Percentiles rank a stretch among this genome's conserved stretches.
Conservation (phyloP, 2,329 filamentous ascomycete genomes). For the Aspergillus latus region DNA sequence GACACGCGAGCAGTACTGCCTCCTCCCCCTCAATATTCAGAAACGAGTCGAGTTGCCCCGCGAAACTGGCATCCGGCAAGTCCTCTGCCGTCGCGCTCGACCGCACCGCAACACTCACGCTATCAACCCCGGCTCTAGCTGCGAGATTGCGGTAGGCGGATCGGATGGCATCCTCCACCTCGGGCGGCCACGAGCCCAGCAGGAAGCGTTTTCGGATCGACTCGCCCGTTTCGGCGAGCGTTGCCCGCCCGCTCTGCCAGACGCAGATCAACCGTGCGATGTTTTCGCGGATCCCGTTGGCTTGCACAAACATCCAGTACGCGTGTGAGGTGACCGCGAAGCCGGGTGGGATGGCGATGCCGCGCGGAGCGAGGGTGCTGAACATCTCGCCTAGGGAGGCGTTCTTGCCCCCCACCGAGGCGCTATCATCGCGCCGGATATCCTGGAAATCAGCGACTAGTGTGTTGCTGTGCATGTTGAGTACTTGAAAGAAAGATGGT, state of each 20-base stretch:
- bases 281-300: conserved; percentile 33
- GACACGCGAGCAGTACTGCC: conserved; percentile 36
- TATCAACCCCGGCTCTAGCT: conserved; percentile 17
- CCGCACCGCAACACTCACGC: conserved; percentile 38
- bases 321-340: conserved; percentile 38
- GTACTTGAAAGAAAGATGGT: no score
- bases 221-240: conserved; percentile 33
- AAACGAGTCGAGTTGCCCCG: conserved; percentile 41
- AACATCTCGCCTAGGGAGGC: conserved; percentile 45
- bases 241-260: conserved; percentile 17
- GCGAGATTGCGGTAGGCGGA: conserved; percentile 32
- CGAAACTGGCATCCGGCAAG: conserved; percentile 42
- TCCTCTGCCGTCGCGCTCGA: conserved; percentile 44
- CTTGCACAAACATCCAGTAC: conserved; percentile 37
- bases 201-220: conserved; percentile 32
- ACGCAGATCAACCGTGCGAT: conserved; percentile 26
- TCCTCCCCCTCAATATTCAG: conserved; percentile 37
- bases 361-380: conserved; percentile 27
- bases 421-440: conserved; percentile 22
- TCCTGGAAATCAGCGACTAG: conserved; percentile 8
- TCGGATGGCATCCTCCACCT: conserved; percentile 30
- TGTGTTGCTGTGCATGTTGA: not conserved
- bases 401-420: conserved; percentile 39
- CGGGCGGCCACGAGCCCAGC: conserved; percentile 31
- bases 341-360: conserved; percentile 36